Base-by-base conservation (phyloP, 2,329 filamentous ascomycete species). In the Botrytis paeoniae region DNA sequence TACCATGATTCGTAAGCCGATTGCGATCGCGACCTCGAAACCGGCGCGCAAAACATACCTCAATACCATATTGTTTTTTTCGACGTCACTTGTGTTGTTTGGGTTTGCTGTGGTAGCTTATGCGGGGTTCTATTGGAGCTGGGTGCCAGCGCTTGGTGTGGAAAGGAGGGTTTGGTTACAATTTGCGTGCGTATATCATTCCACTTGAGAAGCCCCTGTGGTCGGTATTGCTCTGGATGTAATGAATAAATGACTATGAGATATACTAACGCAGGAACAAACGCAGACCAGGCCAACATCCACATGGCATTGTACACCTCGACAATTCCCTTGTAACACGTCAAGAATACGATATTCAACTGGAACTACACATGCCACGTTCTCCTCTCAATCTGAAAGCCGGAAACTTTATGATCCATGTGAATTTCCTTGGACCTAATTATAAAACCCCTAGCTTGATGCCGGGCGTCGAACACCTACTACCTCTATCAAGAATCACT, bases 361-460 rank as follows among this genome's bases (percentile, higher is more conserved):
- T 98, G 1, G 85, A 89, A 35, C 86, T 99, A 45, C 87, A 88
- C 5, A 85, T 99, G 75, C 96, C 96, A 29, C 90, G 91, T 59
- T 96, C 93, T 3, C 90, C 89, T 0, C 83, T 86, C 2, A 99
- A 99, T 79, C 83, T 92, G 35, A 88, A 87, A 3, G 88, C 88
- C 22, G 96, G 96, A 41, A 98, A 98, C 83, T 98, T 98, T 85
- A 99, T 99, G 96, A 85, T 98, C 29, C 91, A 93, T 64, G 84
- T 97, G 25, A 88, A 89, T 74, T 87, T 97, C 69, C 86, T 93
- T 68, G 86, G 86, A 39, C 83, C 83, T 37, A 81, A 82, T 37
- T 82, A 83, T 14, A 81, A 78, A 6, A 81, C 80, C 72, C 75
- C 80, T 70, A 78, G 77, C 41, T 80, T 77, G 41, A 77, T 78